Base-by-base conservation (phyloP, 306 rosid genomes). In the Prinsepia uniflora region DNA sequence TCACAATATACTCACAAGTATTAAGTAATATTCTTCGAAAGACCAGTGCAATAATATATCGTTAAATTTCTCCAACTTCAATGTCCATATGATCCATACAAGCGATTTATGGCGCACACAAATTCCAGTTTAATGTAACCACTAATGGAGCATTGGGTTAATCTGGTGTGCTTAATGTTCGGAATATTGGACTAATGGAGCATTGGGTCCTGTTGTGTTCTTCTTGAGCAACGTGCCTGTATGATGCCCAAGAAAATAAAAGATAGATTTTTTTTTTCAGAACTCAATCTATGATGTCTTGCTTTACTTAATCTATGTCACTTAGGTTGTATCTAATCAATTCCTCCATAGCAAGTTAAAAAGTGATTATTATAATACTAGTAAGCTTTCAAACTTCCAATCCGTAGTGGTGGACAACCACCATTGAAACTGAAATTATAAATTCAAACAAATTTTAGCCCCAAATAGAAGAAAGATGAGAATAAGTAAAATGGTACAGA, bases 141-240 rank as follows among this genome's bases (percentile, higher is more conserved):
- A 30, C 2, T 30, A 30, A 15, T 24, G n/a, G 40, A 20, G 5
- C 54, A 44, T 24, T 24, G 66, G 75, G 43, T 11, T 71, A 30
- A 30, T 30, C 36, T 2, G 30, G 30, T 24, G 30, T 24, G 30
- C 30, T 24, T 24, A 30, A 30, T 30, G 3, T 30, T 47, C 56
- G 15, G 65, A 71, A 58, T 71, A 43, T 14, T 43, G 53, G 65
- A 45, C 41, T 30, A 46, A 15, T 24, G n/a, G 40, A 20, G 5
- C 54, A 44, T 24, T 24, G 66, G 75, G 43, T 11, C 57, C 22
- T 58, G 66, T 49, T 24, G 36, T 30, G 36, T 30, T 19, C 17
- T 56, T 58, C 48, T 60, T 13, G 61, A 13, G 69, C 69, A 20
- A 20, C 61, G 76, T 18, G 69, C 69, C 5, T 49, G 48, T 48